Conservation (phyloP, 257 asterid genomes). For the Vinca minor region DNA sequence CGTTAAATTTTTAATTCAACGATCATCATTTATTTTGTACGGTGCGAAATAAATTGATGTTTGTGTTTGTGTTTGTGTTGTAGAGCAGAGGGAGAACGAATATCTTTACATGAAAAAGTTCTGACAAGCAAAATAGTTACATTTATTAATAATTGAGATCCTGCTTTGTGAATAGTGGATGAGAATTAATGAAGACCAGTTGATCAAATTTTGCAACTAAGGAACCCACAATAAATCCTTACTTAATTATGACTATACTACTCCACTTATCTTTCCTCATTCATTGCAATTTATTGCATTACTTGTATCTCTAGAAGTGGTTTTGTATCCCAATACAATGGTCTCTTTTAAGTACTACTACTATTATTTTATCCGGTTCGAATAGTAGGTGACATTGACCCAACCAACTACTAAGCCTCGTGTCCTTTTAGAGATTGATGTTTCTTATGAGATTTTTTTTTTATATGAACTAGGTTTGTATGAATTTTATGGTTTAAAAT, state of each 20-base stretch:
- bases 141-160: not conserved
- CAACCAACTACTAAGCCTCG: not conserved
- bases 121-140: not conserved
- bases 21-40: too few species aligned
- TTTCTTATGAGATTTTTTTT: too few species aligned
- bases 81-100: too few species aligned
- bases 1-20: too few species aligned
- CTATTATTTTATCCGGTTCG: too few species aligned
- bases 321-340: conserved; percentile 2
- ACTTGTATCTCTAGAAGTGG: not conserved
- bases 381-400: conserved; percentile 5
- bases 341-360: too few species aligned
- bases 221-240: not conserved
- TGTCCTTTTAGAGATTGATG: conserved; percentile 6
- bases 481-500: too few species aligned
- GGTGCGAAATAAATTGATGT: too few species aligned
- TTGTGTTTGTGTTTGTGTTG: too few species aligned
- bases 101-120: not conserved
- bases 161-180: not conserved
- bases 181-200: conserved; percentile 6
- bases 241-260: not conserved
- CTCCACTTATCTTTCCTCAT: not conserved
- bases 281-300: not conserved
- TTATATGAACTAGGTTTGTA: too few species aligned
- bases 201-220: conserved; percentile 2